Conservation (phyloP, 192 early-diverging fungal species). For the Backusella liffmaniae region DNA sequence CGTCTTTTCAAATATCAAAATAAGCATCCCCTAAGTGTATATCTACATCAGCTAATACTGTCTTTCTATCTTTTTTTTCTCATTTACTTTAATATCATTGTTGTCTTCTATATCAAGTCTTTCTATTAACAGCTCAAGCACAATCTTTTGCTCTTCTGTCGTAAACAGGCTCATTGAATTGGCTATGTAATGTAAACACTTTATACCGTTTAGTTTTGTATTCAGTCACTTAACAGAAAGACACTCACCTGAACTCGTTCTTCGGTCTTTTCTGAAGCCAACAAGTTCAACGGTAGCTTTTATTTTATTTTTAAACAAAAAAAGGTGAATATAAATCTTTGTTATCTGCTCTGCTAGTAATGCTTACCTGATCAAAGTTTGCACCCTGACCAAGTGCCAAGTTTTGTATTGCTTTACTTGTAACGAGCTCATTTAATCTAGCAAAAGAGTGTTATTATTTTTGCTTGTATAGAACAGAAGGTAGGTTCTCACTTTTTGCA, state of each 20-base stretch:
- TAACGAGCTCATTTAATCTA: not conserved
- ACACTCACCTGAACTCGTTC: not conserved
- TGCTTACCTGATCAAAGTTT: not conserved
- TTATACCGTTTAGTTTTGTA: not conserved
- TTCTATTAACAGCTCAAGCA: constrained; percentile 5
- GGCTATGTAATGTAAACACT: constrained; percentile 15
- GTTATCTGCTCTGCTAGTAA: not conserved
- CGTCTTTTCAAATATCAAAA: constrained; percentile 17
- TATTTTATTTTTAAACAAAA: not conserved
- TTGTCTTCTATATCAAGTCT: constrained; percentile 4
- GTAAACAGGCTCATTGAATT: constrained; percentile 3
- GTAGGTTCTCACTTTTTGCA: not conserved
- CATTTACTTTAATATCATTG: constrained; percentile 11
- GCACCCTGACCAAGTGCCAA: not conserved
- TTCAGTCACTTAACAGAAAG: not conserved
- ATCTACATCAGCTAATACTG: not conserved
- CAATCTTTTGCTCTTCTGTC: constrained; percentile 11
- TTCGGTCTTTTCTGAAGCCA: not conserved
- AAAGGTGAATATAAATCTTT: not conserved
- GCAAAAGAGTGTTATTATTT: not conserved
- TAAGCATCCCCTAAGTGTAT: constrained; percentile 13
- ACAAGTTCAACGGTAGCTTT: not conserved
- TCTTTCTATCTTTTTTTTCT: not conserved
- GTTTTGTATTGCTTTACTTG: not conserved
- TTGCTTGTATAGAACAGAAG: not conserved